These are phyloP conservation scores for Candida freyschussii DNA, from an alignment of 1,139 yeast genomes.

Conservation along the genomic window DNA sequence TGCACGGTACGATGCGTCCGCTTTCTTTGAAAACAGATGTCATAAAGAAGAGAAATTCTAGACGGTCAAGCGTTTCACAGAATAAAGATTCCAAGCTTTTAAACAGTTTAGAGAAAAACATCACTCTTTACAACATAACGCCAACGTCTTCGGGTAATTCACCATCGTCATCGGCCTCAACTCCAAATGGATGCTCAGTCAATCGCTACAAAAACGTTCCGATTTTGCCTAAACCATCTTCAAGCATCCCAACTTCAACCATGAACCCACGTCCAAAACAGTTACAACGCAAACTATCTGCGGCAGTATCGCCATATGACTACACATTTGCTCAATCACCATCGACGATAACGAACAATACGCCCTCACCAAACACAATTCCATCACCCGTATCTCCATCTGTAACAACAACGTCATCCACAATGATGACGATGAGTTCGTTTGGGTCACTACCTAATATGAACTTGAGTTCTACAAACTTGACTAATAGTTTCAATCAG, in stretches of 20 bases:
- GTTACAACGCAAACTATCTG: slow-evolving; percentile 8
- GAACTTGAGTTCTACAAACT: slow-evolving; percentile 21
- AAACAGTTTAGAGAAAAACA: slow-evolving; percentile 20
- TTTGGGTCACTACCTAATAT: slow-evolving; percentile 19
- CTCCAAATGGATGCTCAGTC: no score
- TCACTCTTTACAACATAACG: slow-evolving; percentile 15
- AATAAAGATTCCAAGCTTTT: slow-evolving; percentile 16
- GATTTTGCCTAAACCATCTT: slow-evolving; percentile 25
- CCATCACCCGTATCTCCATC: slow-evolving; percentile 25
- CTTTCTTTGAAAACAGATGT: slow-evolving; percentile 89
- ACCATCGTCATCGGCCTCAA: slow-evolving; percentile 10
- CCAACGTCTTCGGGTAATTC: slow-evolving; percentile 12
- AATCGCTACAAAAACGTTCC: slow-evolving; percentile 23
- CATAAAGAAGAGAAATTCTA: slow-evolving; percentile 67
- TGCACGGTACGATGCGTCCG: slow-evolving; percentile 94
- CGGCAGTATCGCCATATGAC: slow-evolving; percentile 18
- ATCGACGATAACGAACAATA: slow-evolving; percentile 11
- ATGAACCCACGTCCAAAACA: slow-evolving; percentile 4
- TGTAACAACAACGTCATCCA: slow-evolving; percentile 7
- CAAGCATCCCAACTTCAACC: slow-evolving; percentile 13
- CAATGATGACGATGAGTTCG: slow-evolving; percentile 1
- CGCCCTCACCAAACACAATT: slow-evolving; percentile 24
- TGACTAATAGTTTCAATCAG: slow-evolving; percentile 25
- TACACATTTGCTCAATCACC: slow-evolving; percentile 13
- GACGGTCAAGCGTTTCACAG: slow-evolving; percentile 26